Evolutionary conservation across 805 yeast species (phyloP), one percentile per base, ranked within the genome.

Genomic region (Phaffomyces antillensis): DNA sequence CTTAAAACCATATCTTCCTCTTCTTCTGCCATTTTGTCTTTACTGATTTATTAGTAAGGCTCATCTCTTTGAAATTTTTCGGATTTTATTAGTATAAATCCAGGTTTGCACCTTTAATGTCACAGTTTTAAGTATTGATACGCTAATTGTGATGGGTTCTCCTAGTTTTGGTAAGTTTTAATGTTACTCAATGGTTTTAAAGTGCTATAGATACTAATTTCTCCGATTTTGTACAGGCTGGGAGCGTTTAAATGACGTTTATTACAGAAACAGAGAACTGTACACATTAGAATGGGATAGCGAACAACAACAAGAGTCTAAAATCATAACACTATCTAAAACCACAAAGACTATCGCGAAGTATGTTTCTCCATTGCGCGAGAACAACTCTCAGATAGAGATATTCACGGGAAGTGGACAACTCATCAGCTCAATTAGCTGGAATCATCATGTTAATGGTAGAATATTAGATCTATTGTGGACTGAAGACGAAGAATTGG

Each of bases 171-270:
- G 50, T 46, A 24, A 28, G 50, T 43, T 9, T 12, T 20, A 4
- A 10, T n/a, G 9, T 6, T 15, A 17, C 13, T 24, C 3, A 38
- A 38, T 42, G 32, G 39, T 4, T 15, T 13, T n/a, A 10, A 15
- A 2, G 10, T 32, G 17, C 17, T 8, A 15, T 11, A n/a, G 12
- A 13, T 30, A 32, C 34, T 32, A 32, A 32, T 18, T 8, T n/a
- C 4, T 11, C n/a, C 17, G 7, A n/a, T 24, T 15, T 13, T 7
- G n/a, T 17, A 26, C 38, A 49, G 74, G 73, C 37, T 89, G 97
- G 97, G 96, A 88, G 60, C 74, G 82, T 51, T 71, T 89, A 17
- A 80, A 77, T 43, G 78, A 79, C 60, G 83, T 78, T 10, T 86
- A 76, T 60, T 89, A 87, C 53, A 68, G 84, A 44, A 70, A 73